Conservation (phyloP, 139 green algal species). For the Haematococcus lacustris region DNA sequence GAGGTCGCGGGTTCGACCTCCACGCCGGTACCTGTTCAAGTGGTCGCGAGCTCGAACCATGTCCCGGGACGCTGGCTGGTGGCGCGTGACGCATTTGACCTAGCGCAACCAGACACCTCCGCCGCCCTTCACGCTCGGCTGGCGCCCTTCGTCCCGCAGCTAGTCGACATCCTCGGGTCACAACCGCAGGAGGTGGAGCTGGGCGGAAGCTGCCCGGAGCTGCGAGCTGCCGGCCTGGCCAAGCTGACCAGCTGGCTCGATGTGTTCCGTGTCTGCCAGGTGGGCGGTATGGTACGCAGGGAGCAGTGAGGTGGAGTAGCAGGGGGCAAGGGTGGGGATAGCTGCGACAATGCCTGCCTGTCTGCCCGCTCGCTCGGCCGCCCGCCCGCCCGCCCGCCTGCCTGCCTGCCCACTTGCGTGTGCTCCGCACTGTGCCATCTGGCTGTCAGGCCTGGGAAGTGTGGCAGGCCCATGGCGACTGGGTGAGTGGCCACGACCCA, state of each 20-base stretch:
- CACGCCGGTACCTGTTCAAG: too few relatives aligned
- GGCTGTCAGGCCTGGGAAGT: conserved; percentile 57
- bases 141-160: background rate
- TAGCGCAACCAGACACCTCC: background rate
- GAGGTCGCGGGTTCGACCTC: too few relatives aligned
- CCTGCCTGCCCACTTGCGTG: too few relatives aligned
- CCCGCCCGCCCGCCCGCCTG: background rate
- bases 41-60: background rate
- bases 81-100: background rate
- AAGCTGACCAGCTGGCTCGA: conserved; percentile 55
- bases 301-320: background rate
- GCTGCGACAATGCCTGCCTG: background rate
- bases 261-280: conserved; percentile 60
- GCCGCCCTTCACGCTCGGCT: background rate
- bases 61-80: background rate
- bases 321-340: background rate
- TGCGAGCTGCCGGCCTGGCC: conserved; percentile 24
- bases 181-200: conserved; percentile 17
- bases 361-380: background rate
- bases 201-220: background rate
- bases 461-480: conserved; percentile 64
- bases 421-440: background rate
- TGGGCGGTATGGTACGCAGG: background rate
- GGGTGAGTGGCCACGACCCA: conserved; percentile 52
- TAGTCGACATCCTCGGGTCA: background rate